Evolutionary conservation across 768 basidiomycete genomes (phyloP).

Genomic region (Mycena belliarum): DNA sequence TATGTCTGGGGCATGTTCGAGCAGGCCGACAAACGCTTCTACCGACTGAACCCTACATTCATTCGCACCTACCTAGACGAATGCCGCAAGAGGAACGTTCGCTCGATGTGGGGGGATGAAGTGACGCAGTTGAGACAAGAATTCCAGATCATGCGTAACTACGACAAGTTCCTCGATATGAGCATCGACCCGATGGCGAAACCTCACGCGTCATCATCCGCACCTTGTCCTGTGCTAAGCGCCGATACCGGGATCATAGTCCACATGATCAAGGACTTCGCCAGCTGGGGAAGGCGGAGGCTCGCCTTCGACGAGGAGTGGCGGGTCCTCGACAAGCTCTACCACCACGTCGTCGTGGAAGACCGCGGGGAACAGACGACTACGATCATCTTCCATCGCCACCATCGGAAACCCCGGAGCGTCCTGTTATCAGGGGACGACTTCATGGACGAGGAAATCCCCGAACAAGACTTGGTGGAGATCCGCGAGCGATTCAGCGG

Average conservation of each 20-base stretch:
- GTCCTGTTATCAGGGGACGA: no score
- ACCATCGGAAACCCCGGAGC: background rate
- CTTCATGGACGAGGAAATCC: background rate
- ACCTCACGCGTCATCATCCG: no score
- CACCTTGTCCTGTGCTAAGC: background rate
- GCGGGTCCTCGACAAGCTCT: background rate
- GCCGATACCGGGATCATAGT: background rate
- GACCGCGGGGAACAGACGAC: background rate
- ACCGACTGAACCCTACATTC: background rate
- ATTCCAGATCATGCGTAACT: no score
- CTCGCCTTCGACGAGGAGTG: background rate
- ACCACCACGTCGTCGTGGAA: background rate
- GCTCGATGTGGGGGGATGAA: no score
- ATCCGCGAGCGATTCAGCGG: background rate
- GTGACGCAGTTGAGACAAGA: no score
- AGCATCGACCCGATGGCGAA: no score
- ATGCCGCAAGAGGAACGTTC: background rate
- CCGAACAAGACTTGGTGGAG: background rate
- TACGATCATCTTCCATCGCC: background rate
- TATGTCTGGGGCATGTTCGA: no score
- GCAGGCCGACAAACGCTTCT: background rate
- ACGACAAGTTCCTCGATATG: no score
- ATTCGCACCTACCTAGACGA: background rate
- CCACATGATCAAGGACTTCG: background rate
- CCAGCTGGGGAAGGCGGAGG: background rate